Percentiles rank a stretch among this genome's conserved stretches.
Evolutionary conservation across 2,329 filamentous ascomycete genomes (phyloP).

Genomic region (Beauveria brongniartii): DNA sequence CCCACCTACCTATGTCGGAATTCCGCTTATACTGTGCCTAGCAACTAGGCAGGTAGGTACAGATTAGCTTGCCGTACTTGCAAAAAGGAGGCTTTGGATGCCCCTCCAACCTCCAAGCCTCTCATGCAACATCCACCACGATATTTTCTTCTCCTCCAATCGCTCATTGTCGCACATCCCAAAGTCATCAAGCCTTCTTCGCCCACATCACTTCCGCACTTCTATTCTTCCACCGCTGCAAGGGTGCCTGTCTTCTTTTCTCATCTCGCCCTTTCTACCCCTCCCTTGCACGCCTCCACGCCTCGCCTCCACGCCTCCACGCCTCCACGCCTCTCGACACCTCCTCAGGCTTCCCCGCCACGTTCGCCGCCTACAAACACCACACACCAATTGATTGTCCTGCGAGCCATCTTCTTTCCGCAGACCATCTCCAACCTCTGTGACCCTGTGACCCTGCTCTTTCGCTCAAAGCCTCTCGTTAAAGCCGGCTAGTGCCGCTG

Average conservation of each 20-base stretch:
- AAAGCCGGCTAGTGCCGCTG: conserved; percentile 4
- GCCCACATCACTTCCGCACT: background rate
- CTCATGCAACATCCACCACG: background rate
- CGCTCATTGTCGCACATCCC: background rate
- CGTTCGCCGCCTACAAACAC: background rate
- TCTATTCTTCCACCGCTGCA: background rate
- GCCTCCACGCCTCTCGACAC: background rate
- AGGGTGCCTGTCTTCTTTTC: background rate
- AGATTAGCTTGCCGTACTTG: no score
- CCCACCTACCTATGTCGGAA: background rate
- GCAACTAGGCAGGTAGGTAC: no score
- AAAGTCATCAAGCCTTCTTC: background rate
- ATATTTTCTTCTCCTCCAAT: background rate
- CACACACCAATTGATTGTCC: background rate
- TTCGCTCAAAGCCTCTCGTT: background rate
- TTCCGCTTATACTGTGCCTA: no score
- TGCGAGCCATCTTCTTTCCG: background rate
- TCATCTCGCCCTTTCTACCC: background rate
- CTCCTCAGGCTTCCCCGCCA: background rate
- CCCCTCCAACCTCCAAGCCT: background rate
- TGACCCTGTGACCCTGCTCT: background rate
- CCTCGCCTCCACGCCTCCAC: background rate
- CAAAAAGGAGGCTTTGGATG: no score
- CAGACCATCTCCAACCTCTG: background rate
- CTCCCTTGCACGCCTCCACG: background rate